Conservation (phyloP, 1,284 basidiomycete genomes). For the Megacollybia platyphylla region DNA sequence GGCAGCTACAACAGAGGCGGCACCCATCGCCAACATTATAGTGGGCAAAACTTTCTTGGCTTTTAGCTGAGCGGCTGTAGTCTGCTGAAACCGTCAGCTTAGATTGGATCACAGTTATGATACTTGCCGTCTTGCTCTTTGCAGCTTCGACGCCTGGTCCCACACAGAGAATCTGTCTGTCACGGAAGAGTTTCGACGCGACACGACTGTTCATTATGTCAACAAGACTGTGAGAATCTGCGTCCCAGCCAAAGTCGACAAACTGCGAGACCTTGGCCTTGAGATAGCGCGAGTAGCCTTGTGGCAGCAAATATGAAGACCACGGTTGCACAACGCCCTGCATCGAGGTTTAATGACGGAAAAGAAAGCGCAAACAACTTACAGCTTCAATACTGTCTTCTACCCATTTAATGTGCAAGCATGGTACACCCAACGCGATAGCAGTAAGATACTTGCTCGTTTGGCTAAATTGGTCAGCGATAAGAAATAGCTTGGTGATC, state of each 20-base stretch:
- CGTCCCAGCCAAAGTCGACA: slow-evolving; percentile 62
- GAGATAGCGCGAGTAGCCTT: slow-evolving; percentile 47
- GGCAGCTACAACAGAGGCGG: slow-evolving; percentile 47
- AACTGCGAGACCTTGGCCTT: slow-evolving; percentile 50
- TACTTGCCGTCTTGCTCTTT: too few species aligned
- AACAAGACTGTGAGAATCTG: slow-evolving; percentile 23
- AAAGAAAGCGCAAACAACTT: slow-evolving; percentile 11
- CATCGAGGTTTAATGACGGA: slow-evolving; percentile 9
- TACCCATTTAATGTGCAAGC: slow-evolving; percentile 57
- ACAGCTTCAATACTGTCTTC: slow-evolving; percentile 28
- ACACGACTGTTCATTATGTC: neutral
- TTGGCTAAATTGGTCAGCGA: slow-evolving; percentile 49
- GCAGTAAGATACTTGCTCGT: slow-evolving; percentile 76
- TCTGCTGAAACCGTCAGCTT: too few species aligned
- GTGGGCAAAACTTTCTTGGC: slow-evolving; percentile 22
- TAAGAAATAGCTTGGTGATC: slow-evolving; percentile 51
- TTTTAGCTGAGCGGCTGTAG: neutral
- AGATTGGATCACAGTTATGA: too few species aligned
- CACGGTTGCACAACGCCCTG: slow-evolving; percentile 27
- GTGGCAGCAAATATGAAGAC: slow-evolving; percentile 51
- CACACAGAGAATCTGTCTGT: neutral
- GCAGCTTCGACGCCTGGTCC: neutral
- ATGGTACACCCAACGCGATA: slow-evolving; percentile 77
- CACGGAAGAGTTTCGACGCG: neutral
- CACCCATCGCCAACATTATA: slow-evolving; percentile 68